These are phyloP conservation scores for Seminavis robusta DNA, from an alignment of 108 stramenopile species.

Conservation along the genomic window DNA sequence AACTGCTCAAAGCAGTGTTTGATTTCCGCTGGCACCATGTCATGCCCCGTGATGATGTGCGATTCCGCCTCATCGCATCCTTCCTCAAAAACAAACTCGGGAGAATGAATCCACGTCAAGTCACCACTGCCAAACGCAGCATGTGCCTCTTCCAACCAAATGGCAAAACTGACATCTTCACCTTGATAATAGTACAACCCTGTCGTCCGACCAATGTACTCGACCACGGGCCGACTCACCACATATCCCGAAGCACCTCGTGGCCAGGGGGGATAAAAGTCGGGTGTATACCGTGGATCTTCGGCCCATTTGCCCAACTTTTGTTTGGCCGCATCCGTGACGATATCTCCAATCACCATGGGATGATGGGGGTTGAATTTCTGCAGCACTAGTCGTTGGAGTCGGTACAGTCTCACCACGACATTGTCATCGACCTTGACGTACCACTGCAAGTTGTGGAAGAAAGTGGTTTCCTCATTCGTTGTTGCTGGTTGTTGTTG, in stretches of 20 bases:
- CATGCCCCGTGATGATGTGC: slow-evolving; percentile 6
- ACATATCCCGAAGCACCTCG: slow-evolving; percentile 18
- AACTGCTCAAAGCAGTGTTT: too few relatives aligned
- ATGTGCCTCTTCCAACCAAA: slow-evolving; percentile 24
- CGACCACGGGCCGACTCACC: slow-evolving; percentile 24
- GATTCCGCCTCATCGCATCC: background rate
- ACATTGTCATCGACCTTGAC: slow-evolving; percentile 11
- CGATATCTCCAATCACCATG: slow-evolving; percentile 18
- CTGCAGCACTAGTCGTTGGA: background rate
- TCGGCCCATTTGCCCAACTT: slow-evolving; percentile 19
- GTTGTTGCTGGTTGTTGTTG: background rate
- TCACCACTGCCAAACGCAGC: too few relatives aligned
- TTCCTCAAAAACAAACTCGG: background rate
- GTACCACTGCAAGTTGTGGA: too few relatives aligned
- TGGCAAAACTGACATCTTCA: slow-evolving; percentile 25
- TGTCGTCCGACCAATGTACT: slow-evolving; percentile 11
- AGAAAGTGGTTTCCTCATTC: too few relatives aligned
- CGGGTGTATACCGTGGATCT: slow-evolving; percentile 11
- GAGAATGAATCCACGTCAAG: slow-evolving; percentile 5
- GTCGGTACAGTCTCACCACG: background rate
- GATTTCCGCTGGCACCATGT: background rate
- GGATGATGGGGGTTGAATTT: background rate
- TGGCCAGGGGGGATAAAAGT: slow-evolving; percentile 20
- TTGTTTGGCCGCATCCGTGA: background rate
- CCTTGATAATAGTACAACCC: slow-evolving; percentile 28